Percentiles rank a stretch among this genome's conserved stretches.
Conservation (phyloP, 306 rosid genomes). For the Prunus davidiana region DNA sequence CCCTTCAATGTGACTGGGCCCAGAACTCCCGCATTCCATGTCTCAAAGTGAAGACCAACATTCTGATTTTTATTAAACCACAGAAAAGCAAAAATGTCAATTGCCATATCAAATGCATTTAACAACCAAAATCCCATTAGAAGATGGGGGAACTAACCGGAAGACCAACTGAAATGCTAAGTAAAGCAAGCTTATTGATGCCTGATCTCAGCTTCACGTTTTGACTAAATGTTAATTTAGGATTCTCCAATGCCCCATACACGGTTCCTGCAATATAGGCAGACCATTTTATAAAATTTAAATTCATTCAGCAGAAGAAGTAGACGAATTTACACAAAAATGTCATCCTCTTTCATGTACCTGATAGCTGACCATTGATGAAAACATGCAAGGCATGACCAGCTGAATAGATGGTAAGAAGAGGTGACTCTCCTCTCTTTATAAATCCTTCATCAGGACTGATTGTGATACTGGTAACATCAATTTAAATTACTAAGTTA, state of each 20-base stretch:
- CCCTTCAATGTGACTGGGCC: conserved; percentile 86
- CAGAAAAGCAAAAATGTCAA: conserved; percentile 6
- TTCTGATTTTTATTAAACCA: conserved; percentile 47
- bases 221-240: conserved; percentile 61
- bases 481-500: not conserved
- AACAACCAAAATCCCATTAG: not conserved
- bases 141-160: conserved; percentile 56
- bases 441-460: conserved; percentile 66
- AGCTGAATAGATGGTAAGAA: conserved; percentile 73
- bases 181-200: conserved; percentile 83
- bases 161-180: conserved; percentile 82
- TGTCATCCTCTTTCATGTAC: conserved; percentile 33
- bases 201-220: conserved; percentile 64
- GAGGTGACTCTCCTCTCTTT: conserved; percentile 60
- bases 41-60: conserved; percentile 76
- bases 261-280: conserved; percentile 52
- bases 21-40: conserved; percentile 89
- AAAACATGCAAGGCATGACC: conserved; percentile 93
- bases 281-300: conserved; percentile 17
- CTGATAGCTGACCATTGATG: conserved; percentile 82
- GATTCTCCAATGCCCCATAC: conserved; percentile 57
- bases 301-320: conserved; percentile 8
- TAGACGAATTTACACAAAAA: not conserved
- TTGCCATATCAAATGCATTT: not conserved
- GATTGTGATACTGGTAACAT: conserved; percentile 59